Base-by-base conservation (phyloP, 2,329 filamentous ascomycete species). In the Diaporthe australafricana region DNA sequence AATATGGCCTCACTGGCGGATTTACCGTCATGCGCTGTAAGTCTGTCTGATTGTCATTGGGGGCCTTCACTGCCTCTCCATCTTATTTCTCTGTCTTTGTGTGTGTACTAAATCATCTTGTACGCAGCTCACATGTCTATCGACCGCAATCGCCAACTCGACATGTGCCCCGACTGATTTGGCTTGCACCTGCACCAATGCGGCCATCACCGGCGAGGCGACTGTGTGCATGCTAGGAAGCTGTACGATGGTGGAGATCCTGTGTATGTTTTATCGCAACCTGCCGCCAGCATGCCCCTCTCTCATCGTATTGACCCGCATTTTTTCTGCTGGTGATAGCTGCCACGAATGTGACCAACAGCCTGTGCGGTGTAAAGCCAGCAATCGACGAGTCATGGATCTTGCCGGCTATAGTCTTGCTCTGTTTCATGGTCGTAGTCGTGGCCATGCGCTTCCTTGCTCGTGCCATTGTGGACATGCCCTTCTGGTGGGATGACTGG, bases 401-500 rank as follows among this genome's bases (percentile, higher is more conserved):
- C 20, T 3, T 12, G 30, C 52, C 17, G 17, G n/a, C 20, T n/a
- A 38, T 56, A 38, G 52, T 35, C 6, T 4, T 56, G 3, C 32
- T 56, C 3, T 56, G 52, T 20, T 9, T 56, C 2, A 38, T 56
- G 52, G 12, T 56, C 8, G 5, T 38, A 17, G 52, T 38, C 5
- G 52, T 56, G 30, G 32, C 7, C 4, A 35, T 56, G 52, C 52
- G 52, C 52, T 3, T 38, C 32, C 52, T 56, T 35, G 30, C 52
- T 22, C 52, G 52, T 3, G 52, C 9, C 7, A 22, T 56, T 2
- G 52, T 35, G 17, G 20, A 35, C 20, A 56, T 56, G 52, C 52
- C 52, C 20, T 56, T 56, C 52, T 56, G 52, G 52, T 56, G 52
- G 52, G 52, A 56, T 56, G 52, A 56, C 30, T 56, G 52, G 52